A percentile compares a stretch with the other conserved stretches of the same genome.
Conservation (phyloP, 2,329 filamentous ascomycete genomes). For the Camillea tinctor region DNA sequence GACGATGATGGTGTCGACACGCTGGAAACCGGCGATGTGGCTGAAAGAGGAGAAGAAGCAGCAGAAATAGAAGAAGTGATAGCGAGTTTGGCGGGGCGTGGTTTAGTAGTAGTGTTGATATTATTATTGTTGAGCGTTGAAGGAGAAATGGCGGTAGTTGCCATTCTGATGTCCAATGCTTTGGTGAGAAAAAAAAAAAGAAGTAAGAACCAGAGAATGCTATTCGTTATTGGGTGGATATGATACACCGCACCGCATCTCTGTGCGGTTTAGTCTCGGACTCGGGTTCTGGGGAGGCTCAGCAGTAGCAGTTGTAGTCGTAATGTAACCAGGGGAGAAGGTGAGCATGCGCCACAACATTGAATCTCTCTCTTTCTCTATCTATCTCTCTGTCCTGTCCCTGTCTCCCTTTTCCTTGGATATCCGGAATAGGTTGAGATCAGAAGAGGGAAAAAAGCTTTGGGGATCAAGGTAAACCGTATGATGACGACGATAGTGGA, state of each 20-base stretch:
- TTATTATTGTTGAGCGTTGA: slow-evolving; percentile 11
- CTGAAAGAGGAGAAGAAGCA: slow-evolving; percentile 29
- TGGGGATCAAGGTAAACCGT: too few relatives aligned
- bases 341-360: background rate
- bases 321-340: background rate
- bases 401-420: too few relatives aligned
- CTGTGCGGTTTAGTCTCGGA: background rate
- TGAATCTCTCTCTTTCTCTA: background rate
- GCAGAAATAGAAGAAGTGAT: slow-evolving; percentile 30
- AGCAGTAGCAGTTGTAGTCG: background rate
- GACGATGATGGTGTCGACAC: slow-evolving; percentile 27
- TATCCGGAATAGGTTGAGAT: too few relatives aligned
- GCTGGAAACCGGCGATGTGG: slow-evolving; percentile 26
- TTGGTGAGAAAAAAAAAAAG: background rate
- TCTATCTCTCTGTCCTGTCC: too few relatives aligned
- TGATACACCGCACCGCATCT: background rate
- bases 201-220: background rate
- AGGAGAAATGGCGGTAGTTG: slow-evolving; percentile 21
- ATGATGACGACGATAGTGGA: too few relatives aligned
- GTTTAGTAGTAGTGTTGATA: slow-evolving; percentile 7
- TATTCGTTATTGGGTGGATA: background rate
- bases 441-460: too few relatives aligned
- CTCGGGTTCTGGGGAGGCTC: background rate
- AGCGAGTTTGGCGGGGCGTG: slow-evolving; percentile 28
- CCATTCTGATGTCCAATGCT: slow-evolving; percentile 18